phyloP scores from a whole-genome alignment of 345 rosid species.

The Chamaenerion angustifolium region DNA sequence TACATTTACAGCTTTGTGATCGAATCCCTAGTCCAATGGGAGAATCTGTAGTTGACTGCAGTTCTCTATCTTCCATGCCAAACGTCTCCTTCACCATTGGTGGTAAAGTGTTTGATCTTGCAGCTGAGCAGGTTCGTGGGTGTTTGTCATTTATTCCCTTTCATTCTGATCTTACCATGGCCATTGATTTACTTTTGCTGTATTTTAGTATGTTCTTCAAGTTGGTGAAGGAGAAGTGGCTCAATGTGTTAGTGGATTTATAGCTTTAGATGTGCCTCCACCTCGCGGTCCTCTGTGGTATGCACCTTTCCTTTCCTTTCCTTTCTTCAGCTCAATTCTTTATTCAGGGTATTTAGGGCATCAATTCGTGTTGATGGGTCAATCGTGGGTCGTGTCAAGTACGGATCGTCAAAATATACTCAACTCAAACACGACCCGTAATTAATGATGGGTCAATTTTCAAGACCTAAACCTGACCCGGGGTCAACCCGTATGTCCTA shows the following conservation, averaged over 20 bases:
- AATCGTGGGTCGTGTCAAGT: too few species aligned
- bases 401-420: too few species aligned
- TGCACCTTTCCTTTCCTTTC: too few species aligned
- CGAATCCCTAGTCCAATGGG: conserved; percentile 76
- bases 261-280: conserved; percentile 38
- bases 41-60: conserved; percentile 70
- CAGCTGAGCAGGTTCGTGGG: conserved; percentile 54
- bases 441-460: too few species aligned
- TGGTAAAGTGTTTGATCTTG: conserved; percentile 56
- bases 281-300: conserved; percentile 65
- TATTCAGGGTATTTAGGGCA: too few species aligned
- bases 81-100: conserved; percentile 66
- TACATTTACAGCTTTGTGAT: conserved; percentile 53
- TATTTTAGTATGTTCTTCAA: conserved; percentile 37
- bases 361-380: too few species aligned
- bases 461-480: too few species aligned
- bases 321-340: too few species aligned
- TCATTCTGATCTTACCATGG: neutral
- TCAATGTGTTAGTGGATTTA: conserved; percentile 51
- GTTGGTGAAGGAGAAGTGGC: conserved; percentile 41
- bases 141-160: neutral
- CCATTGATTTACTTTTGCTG: neutral
- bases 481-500: too few species aligned
- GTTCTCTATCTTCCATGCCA: conserved; percentile 48
- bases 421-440: too few species aligned